Evolutionary conservation across 2,329 filamentous ascomycete genomes (phyloP), one percentile per base, ranked within the genome.

Genomic region (Penicillium sp.): DNA sequence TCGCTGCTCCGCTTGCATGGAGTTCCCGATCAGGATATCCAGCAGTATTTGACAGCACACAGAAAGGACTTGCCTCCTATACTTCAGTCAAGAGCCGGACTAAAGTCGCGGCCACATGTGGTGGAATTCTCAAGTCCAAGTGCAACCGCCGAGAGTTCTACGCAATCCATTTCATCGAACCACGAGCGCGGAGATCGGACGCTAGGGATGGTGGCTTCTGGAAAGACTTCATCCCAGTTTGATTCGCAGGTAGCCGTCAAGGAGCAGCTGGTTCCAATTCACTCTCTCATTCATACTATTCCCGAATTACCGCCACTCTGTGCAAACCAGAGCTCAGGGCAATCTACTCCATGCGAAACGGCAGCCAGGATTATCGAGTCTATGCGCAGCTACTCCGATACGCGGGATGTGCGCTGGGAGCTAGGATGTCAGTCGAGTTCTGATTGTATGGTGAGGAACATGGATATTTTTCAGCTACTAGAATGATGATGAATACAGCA

Each of bases 1-100:
- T 78, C 78, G 17, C 79, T 92, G n/a, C 81, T 92, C 41, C 79
- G 81, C 56, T 77, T 82, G 48, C 79, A 85, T 66, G 89, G 89
- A 3, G 77, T 90, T 23, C 74, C 78, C 46, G 85, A 89, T 63
- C 77, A 82, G 7, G 83, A 85, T 49, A 83, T 91, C 60, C 76
- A 82, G n/a, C 58, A 57, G 30, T 71, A 65, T 48, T 41, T 73
- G n/a, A 52, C n/a, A 60, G 30, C 19, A n/a, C 60, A 61, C 21
- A 50, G 53, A 30, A 26, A 44, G 46, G 50, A 61, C 31, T 49
- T 54, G n/a, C 7, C 47, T 29, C 21, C 19, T 50, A 44, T n/a
- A 49, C 46, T 17, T 38, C 41, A 29, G 30, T 46, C 47, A 31
- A 41, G 44, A 31, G 30, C 55, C 44, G 19, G 53, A 31, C 19